Evolutionary conservation across 164 flowering plant species (phyloP), one percentile per base, ranked within the genome.

Genomic region (grape (Vitis vinifera)): DNA sequence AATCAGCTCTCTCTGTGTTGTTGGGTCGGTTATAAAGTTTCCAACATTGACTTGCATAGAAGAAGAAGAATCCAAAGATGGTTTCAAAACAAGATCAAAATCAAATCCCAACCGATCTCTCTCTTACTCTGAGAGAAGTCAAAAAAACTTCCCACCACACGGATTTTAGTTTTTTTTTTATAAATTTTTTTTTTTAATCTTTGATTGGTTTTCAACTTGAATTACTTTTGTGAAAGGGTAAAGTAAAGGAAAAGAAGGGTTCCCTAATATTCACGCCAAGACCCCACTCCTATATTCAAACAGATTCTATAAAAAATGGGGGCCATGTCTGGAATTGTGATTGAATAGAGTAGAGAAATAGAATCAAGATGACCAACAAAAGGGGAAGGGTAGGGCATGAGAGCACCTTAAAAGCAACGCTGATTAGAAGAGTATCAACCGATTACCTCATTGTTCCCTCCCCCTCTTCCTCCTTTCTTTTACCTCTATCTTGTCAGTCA

Each of bases 341-440:
- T 53, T 47, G 66, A 37, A 37, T 37, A 3, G 44, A 37, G 44
- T 0, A 37, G 44, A 30, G 2, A n/a, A 60, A 31, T 12, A 72
- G 60, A 66, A 66, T 59, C 66, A 59, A 58, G 65, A 51, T 11
- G 69, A 59, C 48, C 31, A 50, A 55, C 62, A 51, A 66, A 74
- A 69, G 51, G 15, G 65, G 51, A 59, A 17, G 66, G 44, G 74
- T 70, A 70, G 71, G 74, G 7, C 74, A 2, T 56, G 10, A 49
- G 14, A 66, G 55, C 65, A 64, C 78, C 76, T 75, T 19, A 79
- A 79, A 79, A 76, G 79, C 67, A 68, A 58, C 60, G 81, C 66
- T 72, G 71, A 70, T 27, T 15, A 30, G 70, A 69, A 69, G 75
- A 57, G 69, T 49, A 68, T 78, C 66, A 8, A 67, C 37, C 62